Conservation (phyloP, 768 basidiomycete species). For the Crucibulum laeve region DNA sequence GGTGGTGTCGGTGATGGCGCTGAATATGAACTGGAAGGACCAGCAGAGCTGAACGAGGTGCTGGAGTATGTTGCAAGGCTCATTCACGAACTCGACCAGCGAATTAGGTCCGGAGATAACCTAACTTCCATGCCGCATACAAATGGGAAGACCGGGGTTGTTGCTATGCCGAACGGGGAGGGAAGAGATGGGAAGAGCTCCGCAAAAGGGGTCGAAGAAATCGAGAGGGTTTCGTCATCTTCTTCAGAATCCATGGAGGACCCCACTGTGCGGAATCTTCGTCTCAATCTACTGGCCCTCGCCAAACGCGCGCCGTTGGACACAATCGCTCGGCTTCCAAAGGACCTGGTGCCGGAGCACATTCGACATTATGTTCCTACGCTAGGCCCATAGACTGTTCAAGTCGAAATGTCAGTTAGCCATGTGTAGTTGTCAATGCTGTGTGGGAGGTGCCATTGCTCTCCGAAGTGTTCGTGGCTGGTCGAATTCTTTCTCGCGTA, state of each 20-base stretch:
- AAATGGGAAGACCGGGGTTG: not conserved
- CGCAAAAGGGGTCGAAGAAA: constrained; percentile 1
- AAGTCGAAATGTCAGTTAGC: too few species aligned
- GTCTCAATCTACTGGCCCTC: constrained; percentile 72
- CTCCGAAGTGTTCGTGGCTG: too few species aligned
- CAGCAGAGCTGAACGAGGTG: constrained; percentile 50
- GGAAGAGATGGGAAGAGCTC: not conserved
- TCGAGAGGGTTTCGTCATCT: not conserved
- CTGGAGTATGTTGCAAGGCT: constrained; percentile 53
- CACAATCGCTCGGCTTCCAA: constrained; percentile 59
- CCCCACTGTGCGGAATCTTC: constrained; percentile 47
- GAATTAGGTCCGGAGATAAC: constrained; percentile 13
- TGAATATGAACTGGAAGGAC: constrained; percentile 33
- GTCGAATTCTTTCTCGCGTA: too few species aligned
- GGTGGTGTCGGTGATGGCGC: constrained; percentile 7
- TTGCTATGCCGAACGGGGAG: not conserved
- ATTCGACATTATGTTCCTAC: constrained; percentile 64
- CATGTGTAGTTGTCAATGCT: too few species aligned
- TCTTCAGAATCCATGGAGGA: constrained; percentile 19
- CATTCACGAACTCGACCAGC: constrained; percentile 40
- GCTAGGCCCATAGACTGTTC: too few species aligned
- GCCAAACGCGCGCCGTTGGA: constrained; percentile 77
- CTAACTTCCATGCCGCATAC: not conserved
- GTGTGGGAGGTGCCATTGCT: too few species aligned
- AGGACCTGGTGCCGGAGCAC: constrained; percentile 61